A percentile compares a stretch with the other conserved stretches of the same genome.
These are phyloP conservation scores for Xylariaceae sp. DNA, from an alignment of 2,329 filamentous ascomycete species.

Conservation along the genomic window DNA sequence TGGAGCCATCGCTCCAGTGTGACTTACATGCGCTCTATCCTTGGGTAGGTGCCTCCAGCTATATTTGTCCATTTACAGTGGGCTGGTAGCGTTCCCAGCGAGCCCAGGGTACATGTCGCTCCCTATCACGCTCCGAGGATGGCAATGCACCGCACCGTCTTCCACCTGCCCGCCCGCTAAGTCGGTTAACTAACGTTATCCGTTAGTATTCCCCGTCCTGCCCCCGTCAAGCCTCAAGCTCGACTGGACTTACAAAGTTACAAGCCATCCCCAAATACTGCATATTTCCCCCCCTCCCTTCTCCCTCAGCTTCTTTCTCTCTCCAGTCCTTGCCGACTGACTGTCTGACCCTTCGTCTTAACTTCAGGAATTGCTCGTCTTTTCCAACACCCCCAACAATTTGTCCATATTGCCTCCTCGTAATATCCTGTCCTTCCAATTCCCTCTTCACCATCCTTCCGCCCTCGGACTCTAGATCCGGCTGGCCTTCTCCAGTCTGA, in stretches of 20 bases:
- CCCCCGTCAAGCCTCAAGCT: slow-evolving; percentile 14
- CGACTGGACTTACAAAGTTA: not conserved
- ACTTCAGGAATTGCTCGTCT: slow-evolving; percentile 18
- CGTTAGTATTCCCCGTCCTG: slow-evolving; percentile 11
- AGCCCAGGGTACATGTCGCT: not conserved
- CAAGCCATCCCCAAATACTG: slow-evolving; percentile 16
- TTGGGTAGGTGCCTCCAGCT: not conserved
- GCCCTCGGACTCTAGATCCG: not conserved
- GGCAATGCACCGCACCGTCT: slow-evolving; percentile 2
- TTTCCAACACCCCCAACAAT: slow-evolving; percentile 7
- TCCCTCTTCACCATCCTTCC: slow-evolving; percentile 1
- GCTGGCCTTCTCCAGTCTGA: not conserved
- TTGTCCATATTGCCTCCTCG: slow-evolving; percentile 3
- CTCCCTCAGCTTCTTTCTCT: slow-evolving; percentile 14
- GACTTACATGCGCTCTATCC: not conserved
- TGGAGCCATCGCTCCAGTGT: not conserved
- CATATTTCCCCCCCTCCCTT: slow-evolving; percentile 17
- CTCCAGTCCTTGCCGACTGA: slow-evolving; percentile 22
- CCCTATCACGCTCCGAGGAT: not conserved
- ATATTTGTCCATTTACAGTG: not conserved
- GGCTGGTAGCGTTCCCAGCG: not conserved
- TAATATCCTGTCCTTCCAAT: slow-evolving; percentile 2
- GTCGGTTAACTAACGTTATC: not conserved
- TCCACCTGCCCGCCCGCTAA: not conserved
- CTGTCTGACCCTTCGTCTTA: slow-evolving; percentile 18